Evolutionary conservation across 164 flowering plant species (phyloP).

Genomic region (Platanus orientalis): DNA sequence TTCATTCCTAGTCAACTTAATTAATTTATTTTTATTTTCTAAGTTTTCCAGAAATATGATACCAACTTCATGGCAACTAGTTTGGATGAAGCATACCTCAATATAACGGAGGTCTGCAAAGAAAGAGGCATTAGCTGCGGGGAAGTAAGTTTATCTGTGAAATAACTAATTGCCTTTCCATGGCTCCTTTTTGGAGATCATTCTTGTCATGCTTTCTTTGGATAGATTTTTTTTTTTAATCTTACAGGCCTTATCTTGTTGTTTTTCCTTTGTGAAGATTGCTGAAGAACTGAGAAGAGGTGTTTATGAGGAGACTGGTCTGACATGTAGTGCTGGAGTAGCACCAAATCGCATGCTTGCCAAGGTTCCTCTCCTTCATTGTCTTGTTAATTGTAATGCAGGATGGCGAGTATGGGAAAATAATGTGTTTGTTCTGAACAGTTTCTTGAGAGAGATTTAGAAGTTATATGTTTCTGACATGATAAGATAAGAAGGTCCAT

Average conservation of each 20-base stretch:
- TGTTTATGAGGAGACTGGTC: slow-evolving; percentile 70
- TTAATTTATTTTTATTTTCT: slow-evolving; percentile 4
- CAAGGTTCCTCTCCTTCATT: slow-evolving; percentile 47
- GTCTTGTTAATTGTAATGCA: background rate
- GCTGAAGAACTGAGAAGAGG: slow-evolving; percentile 73
- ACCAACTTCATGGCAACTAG: slow-evolving; percentile 80
- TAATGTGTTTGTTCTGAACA: no score
- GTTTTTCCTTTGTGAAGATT: slow-evolving; percentile 39
- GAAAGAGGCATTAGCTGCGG: slow-evolving; percentile 49
- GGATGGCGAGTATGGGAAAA: background rate
- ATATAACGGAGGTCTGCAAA: slow-evolving; percentile 73
- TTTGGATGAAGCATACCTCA: slow-evolving; percentile 97
- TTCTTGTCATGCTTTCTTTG: background rate
- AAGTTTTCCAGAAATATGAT: slow-evolving; percentile 83
- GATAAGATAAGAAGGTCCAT: no score
- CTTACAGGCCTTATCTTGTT: slow-evolving; percentile 6
- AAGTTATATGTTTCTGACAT: no score
- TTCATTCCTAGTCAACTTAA: background rate
- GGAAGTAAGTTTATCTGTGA: slow-evolving; percentile 55
- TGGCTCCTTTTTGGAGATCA: background rate
- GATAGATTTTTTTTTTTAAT: background rate
- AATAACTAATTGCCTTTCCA: background rate
- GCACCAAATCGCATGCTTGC: slow-evolving; percentile 95
- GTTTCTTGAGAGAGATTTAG: no score
- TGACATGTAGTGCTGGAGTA: slow-evolving; percentile 98